These are phyloP conservation scores for Tanacetum coccineum DNA, from an alignment of 129 eudicot species.

Conservation along the genomic window DNA sequence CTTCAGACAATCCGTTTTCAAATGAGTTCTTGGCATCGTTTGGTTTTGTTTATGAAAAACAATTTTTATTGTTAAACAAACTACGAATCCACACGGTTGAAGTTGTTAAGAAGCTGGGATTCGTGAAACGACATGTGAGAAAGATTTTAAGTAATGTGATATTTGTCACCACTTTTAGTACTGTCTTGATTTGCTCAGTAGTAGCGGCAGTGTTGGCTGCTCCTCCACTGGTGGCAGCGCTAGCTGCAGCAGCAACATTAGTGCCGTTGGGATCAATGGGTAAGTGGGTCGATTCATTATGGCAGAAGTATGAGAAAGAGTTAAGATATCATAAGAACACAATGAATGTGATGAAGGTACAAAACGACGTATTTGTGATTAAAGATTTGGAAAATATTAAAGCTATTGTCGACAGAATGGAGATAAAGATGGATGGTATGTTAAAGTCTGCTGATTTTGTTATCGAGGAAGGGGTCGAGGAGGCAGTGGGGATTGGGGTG, in stretches of 20 bases:
- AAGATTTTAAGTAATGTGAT: slow-evolving; percentile 40
- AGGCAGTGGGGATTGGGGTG: neutral
- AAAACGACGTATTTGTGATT: neutral
- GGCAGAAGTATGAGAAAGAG: neutral
- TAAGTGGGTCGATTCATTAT: neutral
- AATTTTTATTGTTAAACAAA: slow-evolving; percentile 34
- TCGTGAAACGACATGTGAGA: slow-evolving; percentile 47
- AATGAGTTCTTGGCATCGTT: slow-evolving; percentile 18
- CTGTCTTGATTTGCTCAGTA: slow-evolving; percentile 52
- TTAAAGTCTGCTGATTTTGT: neutral
- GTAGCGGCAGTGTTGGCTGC: slow-evolving; percentile 46
- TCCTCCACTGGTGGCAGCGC: slow-evolving; percentile 47
- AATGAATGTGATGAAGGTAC: neutral
- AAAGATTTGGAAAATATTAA: slow-evolving; percentile 1
- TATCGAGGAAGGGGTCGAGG: neutral
- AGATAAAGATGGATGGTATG: neutral
- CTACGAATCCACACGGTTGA: slow-evolving; percentile 38
- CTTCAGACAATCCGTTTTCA: neutral
- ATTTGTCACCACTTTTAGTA: slow-evolving; percentile 41
- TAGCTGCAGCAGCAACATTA: slow-evolving; percentile 45
- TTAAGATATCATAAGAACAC: neutral
- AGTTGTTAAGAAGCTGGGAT: slow-evolving; percentile 40
- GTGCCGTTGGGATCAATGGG: slow-evolving; percentile 27
- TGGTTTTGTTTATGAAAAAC: slow-evolving; percentile 30
- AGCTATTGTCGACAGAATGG: neutral